These are phyloP conservation scores for Cantharellus cinnabarinus DNA, from an alignment of 768 basidiomycete genomes.

Conservation along the genomic window DNA sequence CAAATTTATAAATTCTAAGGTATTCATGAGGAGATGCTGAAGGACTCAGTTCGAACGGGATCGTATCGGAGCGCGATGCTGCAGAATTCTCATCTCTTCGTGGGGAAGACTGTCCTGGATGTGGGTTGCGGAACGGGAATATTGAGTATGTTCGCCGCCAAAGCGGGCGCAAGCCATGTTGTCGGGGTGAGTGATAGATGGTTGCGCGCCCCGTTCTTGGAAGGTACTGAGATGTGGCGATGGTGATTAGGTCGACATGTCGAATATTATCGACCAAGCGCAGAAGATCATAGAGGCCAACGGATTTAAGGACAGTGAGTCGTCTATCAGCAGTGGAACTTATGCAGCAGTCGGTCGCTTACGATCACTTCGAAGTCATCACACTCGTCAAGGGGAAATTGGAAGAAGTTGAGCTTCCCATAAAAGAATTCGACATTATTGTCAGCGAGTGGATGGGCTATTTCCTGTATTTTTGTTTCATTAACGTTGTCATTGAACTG, in stretches of 20 bases:
- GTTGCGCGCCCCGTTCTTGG: conserved; percentile 2
- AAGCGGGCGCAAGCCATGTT: conserved; percentile 83
- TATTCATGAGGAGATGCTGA: conserved; percentile 99
- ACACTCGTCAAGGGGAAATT: conserved; percentile 96
- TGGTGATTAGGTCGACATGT: conserved; percentile 79
- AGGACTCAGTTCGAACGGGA: conserved; percentile 85
- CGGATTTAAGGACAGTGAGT: conserved; percentile 84
- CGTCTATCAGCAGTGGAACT: not conserved
- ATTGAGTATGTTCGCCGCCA: conserved; percentile 93
- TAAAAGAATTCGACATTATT: conserved; percentile 91
- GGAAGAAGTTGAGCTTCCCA: conserved; percentile 75
- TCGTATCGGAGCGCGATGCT: conserved; percentile 90
- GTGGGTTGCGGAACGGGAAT: conserved; percentile 99
- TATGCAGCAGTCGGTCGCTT: not conserved
- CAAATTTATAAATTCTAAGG: conserved; percentile 25
- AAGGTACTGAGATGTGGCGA: conserved; percentile 1
- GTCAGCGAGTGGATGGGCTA: conserved; percentile 99
- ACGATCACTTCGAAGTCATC: conserved; percentile 34
- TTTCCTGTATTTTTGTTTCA: conserved; percentile 34
- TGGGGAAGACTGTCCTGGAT: conserved; percentile 90
- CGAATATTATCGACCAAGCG: conserved; percentile 98
- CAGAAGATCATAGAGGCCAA: conserved; percentile 92
- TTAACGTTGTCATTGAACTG: not conserved
- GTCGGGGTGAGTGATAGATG: conserved; percentile 46
- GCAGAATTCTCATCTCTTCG: conserved; percentile 88